phyloP scores from a whole-genome alignment of 495 filamentous ascomycete species.

The Daldinia caldariorum region DNA sequence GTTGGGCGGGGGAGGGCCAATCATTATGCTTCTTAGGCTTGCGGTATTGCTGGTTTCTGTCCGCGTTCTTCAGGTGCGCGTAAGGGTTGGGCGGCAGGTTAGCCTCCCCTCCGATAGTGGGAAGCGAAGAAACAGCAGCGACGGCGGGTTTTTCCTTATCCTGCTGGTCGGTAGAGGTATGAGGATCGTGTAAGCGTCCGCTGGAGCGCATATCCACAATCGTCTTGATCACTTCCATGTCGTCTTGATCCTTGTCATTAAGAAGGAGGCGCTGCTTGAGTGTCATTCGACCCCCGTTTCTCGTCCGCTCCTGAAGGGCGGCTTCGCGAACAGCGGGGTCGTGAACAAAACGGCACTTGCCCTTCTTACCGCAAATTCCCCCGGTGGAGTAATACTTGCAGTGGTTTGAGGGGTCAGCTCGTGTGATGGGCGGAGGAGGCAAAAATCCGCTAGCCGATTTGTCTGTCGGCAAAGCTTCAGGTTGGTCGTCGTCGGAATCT shows the following conservation, averaged over 20 bases:
- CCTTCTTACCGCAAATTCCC: conserved; percentile 69
- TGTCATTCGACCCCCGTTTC: conserved; percentile 65
- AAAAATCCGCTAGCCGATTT: conserved; percentile 39
- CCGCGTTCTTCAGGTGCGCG: conserved; percentile 40
- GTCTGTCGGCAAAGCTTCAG: conserved; percentile 56
- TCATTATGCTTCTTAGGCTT: conserved; percentile 39
- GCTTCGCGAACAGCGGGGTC: conserved; percentile 63
- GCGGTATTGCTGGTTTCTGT: conserved; percentile 23
- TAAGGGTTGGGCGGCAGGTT: conserved; percentile 48
- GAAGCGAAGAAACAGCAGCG: conserved; percentile 40
- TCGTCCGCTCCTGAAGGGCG: conserved; percentile 61
- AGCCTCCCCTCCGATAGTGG: conserved; percentile 45
- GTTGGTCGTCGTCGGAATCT: conserved; percentile 58
- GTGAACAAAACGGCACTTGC: conserved; percentile 71
- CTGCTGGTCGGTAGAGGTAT: conserved; percentile 32
- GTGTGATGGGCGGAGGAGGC: conserved; percentile 55
- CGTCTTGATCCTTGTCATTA: conserved; percentile 67
- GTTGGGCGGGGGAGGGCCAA: conserved; percentile 21
- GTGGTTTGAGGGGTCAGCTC: conserved; percentile 63
- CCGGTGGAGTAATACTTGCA: conserved; percentile 70
- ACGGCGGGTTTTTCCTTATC: conserved; percentile 27
- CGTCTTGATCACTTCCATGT: conserved; percentile 63
- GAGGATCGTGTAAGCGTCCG: conserved; percentile 46
- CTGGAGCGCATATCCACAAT: conserved; percentile 51
- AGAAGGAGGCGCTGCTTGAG: conserved; percentile 64